These are phyloP conservation scores for Eurotiales sp. DNA, from an alignment of 2,329 filamentous ascomycete species.

Conservation along the genomic window DNA sequence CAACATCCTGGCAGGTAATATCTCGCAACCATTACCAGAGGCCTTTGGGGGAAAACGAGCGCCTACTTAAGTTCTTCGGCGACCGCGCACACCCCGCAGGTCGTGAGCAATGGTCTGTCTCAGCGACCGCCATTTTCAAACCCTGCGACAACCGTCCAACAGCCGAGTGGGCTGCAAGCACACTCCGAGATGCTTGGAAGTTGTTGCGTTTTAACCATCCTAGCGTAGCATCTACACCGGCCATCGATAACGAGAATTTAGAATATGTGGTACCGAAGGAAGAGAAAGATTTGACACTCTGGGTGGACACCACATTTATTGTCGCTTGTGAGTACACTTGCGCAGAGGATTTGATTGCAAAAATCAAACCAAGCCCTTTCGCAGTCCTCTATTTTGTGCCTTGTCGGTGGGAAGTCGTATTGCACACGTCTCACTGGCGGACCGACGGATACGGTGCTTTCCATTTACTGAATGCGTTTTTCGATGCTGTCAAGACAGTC, in stretches of 20 bases:
- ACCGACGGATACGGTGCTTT: slow-evolving; percentile 9
- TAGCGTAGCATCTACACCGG: slow-evolving; percentile 3
- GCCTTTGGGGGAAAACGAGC: slow-evolving; percentile 10
- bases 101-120: slow-evolving; percentile 14
- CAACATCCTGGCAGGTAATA: slow-evolving; percentile 1
- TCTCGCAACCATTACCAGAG: slow-evolving; percentile 2
- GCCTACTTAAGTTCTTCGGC: slow-evolving; percentile 13
- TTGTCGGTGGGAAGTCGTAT: background rate
- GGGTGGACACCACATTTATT: background rate
- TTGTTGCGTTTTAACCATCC: slow-evolving; percentile 8
- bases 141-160: background rate
- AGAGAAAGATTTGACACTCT: background rate
- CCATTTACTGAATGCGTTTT: slow-evolving; percentile 4
- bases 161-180: background rate
- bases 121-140: slow-evolving; percentile 3
- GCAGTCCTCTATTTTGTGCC: slow-evolving; percentile 2
- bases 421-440: slow-evolving; percentile 11
- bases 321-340: background rate
- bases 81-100: slow-evolving; percentile 11
- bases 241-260: background rate
- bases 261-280: background rate
- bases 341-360: slow-evolving; percentile 3
- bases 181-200: slow-evolving; percentile 11
- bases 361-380: background rate
- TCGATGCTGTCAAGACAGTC: slow-evolving; percentile 2